Conservation (phyloP, 2,329 filamentous ascomycete species). For the Fusarium succisae region DNA sequence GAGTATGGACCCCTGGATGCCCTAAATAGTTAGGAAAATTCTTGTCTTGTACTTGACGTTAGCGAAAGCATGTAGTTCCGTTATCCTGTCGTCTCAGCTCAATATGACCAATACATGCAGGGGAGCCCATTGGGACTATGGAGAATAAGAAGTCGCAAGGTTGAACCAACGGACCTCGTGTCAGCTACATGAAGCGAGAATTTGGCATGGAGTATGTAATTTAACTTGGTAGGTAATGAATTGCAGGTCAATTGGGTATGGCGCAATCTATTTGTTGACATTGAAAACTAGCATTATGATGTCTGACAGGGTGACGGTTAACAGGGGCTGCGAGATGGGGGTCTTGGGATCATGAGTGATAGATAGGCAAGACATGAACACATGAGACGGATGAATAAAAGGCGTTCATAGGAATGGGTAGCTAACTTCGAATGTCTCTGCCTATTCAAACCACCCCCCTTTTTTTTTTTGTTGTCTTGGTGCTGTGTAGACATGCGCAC, state of each 20-base stretch:
- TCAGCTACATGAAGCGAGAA: not conserved
- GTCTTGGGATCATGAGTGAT: slow-evolving; percentile 15
- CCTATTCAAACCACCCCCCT: not conserved
- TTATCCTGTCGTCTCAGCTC: not conserved
- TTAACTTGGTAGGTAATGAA: not conserved
- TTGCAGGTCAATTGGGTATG: slow-evolving; percentile 1
- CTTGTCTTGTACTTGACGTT: not conserved
- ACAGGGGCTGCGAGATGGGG: slow-evolving; percentile 30
- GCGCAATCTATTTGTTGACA: slow-evolving; percentile 25
- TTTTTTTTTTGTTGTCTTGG: slow-evolving; percentile 15
- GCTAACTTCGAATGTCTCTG: slow-evolving; percentile 9
- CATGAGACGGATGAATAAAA: slow-evolving; percentile 6
- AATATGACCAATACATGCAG: not conserved
- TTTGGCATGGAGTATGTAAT: not conserved
- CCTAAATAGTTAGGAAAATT: not conserved
- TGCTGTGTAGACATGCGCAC: not conserved
- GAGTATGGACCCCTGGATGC: not conserved
- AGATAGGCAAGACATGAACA: slow-evolving; percentile 25
- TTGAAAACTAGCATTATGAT: slow-evolving; percentile 16
- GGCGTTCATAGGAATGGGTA: not conserved
- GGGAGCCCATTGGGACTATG: not conserved
- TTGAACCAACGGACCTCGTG: not conserved
- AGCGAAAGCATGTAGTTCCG: not conserved
- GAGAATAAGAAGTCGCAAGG: not conserved
- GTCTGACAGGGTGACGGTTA: slow-evolving; percentile 29